Evolutionary conservation across 768 basidiomycete species (phyloP), one percentile per base, ranked within the genome.

Genomic region (Pisolithus sp.): DNA sequence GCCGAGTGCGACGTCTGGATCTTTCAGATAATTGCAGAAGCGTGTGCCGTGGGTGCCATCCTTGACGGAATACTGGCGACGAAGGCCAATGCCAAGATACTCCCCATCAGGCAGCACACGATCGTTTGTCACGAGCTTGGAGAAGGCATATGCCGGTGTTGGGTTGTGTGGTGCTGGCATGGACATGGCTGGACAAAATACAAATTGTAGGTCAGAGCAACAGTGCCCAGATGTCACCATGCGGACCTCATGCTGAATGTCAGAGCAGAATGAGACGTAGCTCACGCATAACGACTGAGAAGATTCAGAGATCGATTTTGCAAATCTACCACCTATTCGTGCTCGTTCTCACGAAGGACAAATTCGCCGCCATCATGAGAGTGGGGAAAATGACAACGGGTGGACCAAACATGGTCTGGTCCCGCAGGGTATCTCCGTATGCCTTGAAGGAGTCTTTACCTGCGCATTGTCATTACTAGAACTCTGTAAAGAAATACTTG

Each of bases 361-460:
- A 31, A 7, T 31, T 31, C 30, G 9, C 30, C 79, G 2, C 78
- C 79, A 50, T 74, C 64, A 54, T 81, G 0, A 56, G 24, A 1
- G 73, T 74, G 17, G 79, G 79, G 46, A 78, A 70, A 17, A 76
- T 68, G 31, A 81, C 56, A 1, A 80, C 73, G 7, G 83, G 69
- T 1, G 79, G 79, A 1, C 75, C 79, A 37, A 82, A 74, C 72
- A 80, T 79, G 24, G 58, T 41, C 1, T 43, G 23, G 17, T 15
- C 57, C 6, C 73, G 71, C 5, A 75, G 76, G 0, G 78, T 78
- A 52, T 79, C 80, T 56, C 2, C 74, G 67, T 79, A 78, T 1
- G 73, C 38, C 55, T 76, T 77, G 69, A 79, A 80, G 58, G 70
- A 70, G 7, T 66, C 77, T 43, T 69, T 57, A 1, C 67, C 76